phyloP scores from a whole-genome alignment of 177 flowering plant genomes.

The Telopea speciosissima region DNA sequence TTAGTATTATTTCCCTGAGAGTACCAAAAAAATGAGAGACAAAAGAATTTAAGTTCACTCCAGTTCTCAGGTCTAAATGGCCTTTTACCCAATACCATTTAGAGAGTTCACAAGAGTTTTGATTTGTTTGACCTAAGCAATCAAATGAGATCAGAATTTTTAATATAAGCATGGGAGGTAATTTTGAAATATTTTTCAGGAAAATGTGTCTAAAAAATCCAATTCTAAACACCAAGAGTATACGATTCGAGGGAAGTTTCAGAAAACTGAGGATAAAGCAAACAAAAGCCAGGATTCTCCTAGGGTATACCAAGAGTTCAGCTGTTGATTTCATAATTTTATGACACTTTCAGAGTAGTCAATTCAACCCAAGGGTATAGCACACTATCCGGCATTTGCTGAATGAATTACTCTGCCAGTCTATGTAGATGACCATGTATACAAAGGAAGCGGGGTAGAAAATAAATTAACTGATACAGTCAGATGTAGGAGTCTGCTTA shows the following conservation, averaged over 20 bases:
- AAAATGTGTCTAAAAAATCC: too few species aligned
- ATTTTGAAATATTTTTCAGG: too few species aligned
- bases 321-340: neutral
- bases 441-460: neutral
- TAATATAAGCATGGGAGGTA: neutral
- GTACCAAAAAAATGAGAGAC: neutral
- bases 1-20: slow-evolving; percentile 28
- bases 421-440: neutral
- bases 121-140: too few species aligned
- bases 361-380: neutral
- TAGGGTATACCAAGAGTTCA: too few species aligned
- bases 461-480: neutral
- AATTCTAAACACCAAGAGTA: neutral
- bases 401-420: neutral
- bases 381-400: neutral
- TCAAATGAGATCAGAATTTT: neutral
- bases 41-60: neutral
- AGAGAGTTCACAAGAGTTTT: neutral
- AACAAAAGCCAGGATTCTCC: neutral
- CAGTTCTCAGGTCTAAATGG: neutral
- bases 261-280: neutral
- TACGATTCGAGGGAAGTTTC: neutral
- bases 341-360: neutral
- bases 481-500: neutral
- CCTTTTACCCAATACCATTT: neutral